Evolutionary conservation across 345 rosid genomes (phyloP), one percentile per base, ranked within the genome.

Genomic region (Bretschneidera sinensis): DNA sequence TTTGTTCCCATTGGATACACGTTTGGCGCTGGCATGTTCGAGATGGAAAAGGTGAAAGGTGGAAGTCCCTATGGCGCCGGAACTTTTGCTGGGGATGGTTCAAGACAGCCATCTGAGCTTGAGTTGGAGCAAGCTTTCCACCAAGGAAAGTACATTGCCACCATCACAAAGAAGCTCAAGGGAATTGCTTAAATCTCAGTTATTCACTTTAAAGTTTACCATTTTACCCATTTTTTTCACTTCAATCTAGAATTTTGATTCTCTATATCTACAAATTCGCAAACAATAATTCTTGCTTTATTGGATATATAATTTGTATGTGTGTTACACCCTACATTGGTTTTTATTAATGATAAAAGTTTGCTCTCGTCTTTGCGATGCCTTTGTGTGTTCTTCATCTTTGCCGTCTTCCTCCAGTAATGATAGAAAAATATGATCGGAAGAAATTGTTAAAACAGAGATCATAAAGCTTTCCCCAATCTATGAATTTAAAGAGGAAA

Each of bases 41-140:
- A 88, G 87, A 88, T 91, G 96, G 92, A 88, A 78, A 49, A 70
- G 1, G 86, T 92, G 78, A 92, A 87, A 75, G 97, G 98, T 0
- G 98, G 98, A 52, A 92, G 89, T 50, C 98, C 98, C 7, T 89
- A 92, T 19, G 97, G 97, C 18, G 94, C 98, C 0, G 98, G 98
- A 61, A 92, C 98, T 58, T 87, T 5, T 51, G 96, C 98, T 0
- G 98, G 96, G 25, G 97, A 89, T 25, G 97, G 97, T 56, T 81
- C 97, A 0, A 87, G 98, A 57, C 83, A 81, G 82, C 98, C 97
- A 57, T 50, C 94, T 3, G 80, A 92, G 64, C 80, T 92, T 0
- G 97, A 89, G 80, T 75, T 92, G 67, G 75, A 69, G 62, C 97
- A 87, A 61, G 97, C 97, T 65, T 87, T 92, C 74, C 97, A 92